phyloP scores from a whole-genome alignment of 805 yeast species.

The Metschnikowia peoriensis region DNA sequence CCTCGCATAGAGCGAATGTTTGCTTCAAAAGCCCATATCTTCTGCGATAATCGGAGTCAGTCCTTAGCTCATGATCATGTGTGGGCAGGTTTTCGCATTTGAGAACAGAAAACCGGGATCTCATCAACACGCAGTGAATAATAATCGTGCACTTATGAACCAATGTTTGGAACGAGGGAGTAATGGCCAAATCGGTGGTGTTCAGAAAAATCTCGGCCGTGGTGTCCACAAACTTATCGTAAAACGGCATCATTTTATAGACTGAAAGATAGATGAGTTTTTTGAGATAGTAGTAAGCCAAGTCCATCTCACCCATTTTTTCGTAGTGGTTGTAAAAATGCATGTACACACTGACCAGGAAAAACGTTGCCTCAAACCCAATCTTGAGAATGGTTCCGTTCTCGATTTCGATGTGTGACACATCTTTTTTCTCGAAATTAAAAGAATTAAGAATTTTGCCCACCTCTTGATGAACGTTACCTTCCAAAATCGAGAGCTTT shows the following conservation, averaged over 20 bases:
- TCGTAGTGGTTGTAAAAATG: conserved; percentile 30
- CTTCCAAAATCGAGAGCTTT: conserved; percentile 10
- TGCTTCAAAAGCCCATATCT: conserved; percentile 16
- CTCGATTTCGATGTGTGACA: background rate
- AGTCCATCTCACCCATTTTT: conserved; percentile 28
- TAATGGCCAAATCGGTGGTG: conserved; percentile 17
- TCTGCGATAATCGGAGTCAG: conserved; percentile 7
- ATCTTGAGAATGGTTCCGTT: conserved; percentile 8
- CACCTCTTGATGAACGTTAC: background rate
- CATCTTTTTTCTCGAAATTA: background rate
- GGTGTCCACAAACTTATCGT: conserved; percentile 12
- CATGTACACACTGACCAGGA: conserved; percentile 12
- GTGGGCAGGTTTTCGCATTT: conserved; percentile 12
- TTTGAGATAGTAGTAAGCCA: conserved; percentile 38
- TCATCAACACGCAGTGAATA: conserved; percentile 12
- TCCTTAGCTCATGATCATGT: conserved; percentile 7
- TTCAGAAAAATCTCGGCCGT: conserved; percentile 7
- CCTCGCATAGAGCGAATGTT: conserved; percentile 13
- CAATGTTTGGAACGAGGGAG: conserved; percentile 18
- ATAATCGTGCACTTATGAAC: conserved; percentile 18
- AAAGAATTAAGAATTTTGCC: background rate
- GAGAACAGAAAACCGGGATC: conserved; percentile 15
- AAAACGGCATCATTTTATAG: conserved; percentile 22
- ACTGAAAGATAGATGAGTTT: conserved; percentile 29
- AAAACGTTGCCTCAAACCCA: conserved; percentile 14